Base-by-base conservation (phyloP, 192 early-diverging fungal genomes). In the Backusella sp. region DNA sequence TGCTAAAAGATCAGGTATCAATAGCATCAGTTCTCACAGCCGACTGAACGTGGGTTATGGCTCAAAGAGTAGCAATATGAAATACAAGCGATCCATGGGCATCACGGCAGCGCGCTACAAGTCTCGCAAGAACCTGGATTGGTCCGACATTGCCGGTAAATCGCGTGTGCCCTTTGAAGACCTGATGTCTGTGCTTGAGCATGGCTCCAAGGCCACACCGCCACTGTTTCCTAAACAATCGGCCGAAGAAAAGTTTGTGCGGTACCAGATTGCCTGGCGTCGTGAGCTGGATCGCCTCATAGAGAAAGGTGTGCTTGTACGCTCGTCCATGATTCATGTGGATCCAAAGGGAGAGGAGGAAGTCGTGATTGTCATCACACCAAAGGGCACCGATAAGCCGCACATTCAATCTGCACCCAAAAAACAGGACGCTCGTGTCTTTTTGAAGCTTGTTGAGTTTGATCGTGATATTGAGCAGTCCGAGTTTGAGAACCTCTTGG, bases 371-470 rank as follows among this genome's bases (percentile, higher is more conserved):
- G 84, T 99, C 7, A 90, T 92, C 34, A 94, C 90, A 0, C 89
- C 92, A 0, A 85, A 80, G 21, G 88, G 87, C 26, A 77, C 76
- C 1, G 84, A 84, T 66, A 86, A 86, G 34, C 86, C 88, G 19
- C 85, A 84, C 41, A 82, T 95, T 67, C 91, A 94, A 83, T 88
- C 87, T 23, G 88, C 90, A 52, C 89, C 94, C 6, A 88, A 90
- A 76, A 96, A 95, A 71, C 88, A 86, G 72, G 95, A 96, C 83
- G 94, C 90, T 37, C 91, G 92, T 21, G 85, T 99, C 19, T 96
- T 95, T 76, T 83, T 99, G 26, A 85, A 87, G 30, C 86, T 99
- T 37, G 78, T 96, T 3, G 92, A 97, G n/a, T 96, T 96, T 82
- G 96, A 97, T 66, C 84, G 89, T 21, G 88, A 92, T 56, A 92